These are phyloP conservation scores for Ceratocystis colombiana DNA, from an alignment of 2,329 filamentous ascomycete genomes.

Conservation along the genomic window DNA sequence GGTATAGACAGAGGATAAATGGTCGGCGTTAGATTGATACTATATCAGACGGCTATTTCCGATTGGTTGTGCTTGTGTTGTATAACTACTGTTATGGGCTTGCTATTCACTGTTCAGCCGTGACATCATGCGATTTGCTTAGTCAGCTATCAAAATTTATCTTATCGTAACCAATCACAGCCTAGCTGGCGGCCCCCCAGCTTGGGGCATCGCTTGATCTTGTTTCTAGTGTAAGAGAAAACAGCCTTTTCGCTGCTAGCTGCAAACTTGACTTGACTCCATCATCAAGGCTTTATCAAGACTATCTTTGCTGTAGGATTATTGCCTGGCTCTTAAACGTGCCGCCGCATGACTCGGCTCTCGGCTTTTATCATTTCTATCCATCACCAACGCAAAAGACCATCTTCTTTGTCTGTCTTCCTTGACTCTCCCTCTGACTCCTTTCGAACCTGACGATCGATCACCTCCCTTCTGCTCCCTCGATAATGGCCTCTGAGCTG, in stretches of 20 bases:
- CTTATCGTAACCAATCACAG: conserved; percentile 4
- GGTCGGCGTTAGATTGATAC: neutral
- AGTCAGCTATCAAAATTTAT: neutral
- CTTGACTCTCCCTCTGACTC: neutral
- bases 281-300: too few species aligned
- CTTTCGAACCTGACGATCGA: neutral
- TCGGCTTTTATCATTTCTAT: too few species aligned
- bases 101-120: neutral
- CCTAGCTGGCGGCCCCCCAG: neutral
- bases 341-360: neutral
- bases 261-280: too few species aligned
- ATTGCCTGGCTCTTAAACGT: neutral
- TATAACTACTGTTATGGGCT: neutral
- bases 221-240: neutral
- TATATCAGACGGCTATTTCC: neutral
- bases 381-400: too few species aligned
- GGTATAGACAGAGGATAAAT: neutral
- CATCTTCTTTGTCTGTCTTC: neutral
- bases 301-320: too few species aligned
- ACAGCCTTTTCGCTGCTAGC: neutral
- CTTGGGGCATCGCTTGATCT: neutral
- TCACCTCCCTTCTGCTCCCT: neutral
- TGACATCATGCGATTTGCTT: conserved; percentile 15
- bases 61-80: neutral
- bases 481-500: conserved; percentile 2